Evolutionary conservation across 2,329 filamentous ascomycete genomes (phyloP), one percentile per base, ranked within the genome.

Genomic region (Hymenoscyphus repandus): DNA sequence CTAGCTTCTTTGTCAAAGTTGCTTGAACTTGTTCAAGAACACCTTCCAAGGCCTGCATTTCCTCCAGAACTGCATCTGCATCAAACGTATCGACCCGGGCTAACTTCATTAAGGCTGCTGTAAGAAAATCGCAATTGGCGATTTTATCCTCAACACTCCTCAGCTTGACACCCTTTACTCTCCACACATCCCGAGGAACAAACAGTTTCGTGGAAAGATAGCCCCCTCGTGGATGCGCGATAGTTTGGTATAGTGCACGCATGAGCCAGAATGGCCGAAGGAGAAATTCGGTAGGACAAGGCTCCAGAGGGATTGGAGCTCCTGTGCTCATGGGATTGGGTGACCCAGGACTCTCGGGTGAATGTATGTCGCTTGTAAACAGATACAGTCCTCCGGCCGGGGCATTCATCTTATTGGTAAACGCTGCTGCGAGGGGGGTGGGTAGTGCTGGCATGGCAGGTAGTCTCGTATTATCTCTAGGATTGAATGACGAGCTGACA

Each of bases 211-310:
- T 92, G 47, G 91, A 95, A 17, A 99, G 66, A 65, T 96, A 99
- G 13, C 91, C 93, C 34, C 93, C 93, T 20, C 90, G 83, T 2
- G 92, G 90, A 64, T 99, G 92, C 15, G 85, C 86, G 40, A 99
- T 82, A 0, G 91, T 96, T 67, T 96, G 90, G 65, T 93, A 95
- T 22, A 99, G 77, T 55, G 88, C 91, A 49, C 93, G 84, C 89
- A 99, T 96, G 40, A 99, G 76, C 93, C 93, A 99, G 69, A 96
- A 99, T 1, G 93, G 95, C 17, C 93, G 84, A n/a, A 97, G 76
- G 62, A 96, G 78, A 53, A 86, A 85, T 37, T 95, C 90, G 33
- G 86, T 88, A 1, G 93, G 93, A 66, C 95, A 99, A 2, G 93
- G 88, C 64, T 99, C 93, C 5, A 99, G 77, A 0, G 90, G 82